phyloP scores from a whole-genome alignment of 352 stramenopile genomes.

The Phytophthora lateralis region DNA sequence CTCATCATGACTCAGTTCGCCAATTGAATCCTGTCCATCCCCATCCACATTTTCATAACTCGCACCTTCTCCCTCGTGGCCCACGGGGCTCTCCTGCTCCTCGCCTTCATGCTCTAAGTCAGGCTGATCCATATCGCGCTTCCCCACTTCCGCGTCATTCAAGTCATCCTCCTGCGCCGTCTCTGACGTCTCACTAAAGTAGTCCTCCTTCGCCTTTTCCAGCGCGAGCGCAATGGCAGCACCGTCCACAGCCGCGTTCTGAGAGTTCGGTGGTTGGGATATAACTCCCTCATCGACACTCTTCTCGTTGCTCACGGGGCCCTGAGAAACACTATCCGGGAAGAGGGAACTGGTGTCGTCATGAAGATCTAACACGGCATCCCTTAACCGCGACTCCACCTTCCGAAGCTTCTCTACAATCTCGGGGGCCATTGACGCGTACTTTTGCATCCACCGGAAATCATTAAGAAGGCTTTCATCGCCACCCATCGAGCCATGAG shows the following conservation, averaged over 20 bases:
- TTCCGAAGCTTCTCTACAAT: slow-evolving; percentile 51
- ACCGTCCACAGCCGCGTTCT: slow-evolving; percentile 36
- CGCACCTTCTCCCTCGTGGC: slow-evolving; percentile 38
- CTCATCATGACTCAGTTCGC: slow-evolving; percentile 36
- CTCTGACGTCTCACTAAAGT: slow-evolving; percentile 41
- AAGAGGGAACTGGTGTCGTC: slow-evolving; percentile 22
- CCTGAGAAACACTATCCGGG: slow-evolving; percentile 13
- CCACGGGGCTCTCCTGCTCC: slow-evolving; percentile 22
- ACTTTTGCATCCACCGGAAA: slow-evolving; percentile 55
- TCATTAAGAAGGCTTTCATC: slow-evolving; percentile 32
- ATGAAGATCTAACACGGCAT: slow-evolving; percentile 38
- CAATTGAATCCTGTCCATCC: slow-evolving; percentile 34
- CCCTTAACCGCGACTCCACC: slow-evolving; percentile 49
- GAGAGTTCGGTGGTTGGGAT: slow-evolving; percentile 24
- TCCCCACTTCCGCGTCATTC: slow-evolving; percentile 27
- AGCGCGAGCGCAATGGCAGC: slow-evolving; percentile 33
- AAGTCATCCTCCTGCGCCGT: slow-evolving; percentile 19
- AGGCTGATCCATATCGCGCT: slow-evolving; percentile 32
- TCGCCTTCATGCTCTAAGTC: slow-evolving; percentile 31
- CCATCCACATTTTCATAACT: slow-evolving; percentile 30
- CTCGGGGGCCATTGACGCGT: slow-evolving; percentile 50
- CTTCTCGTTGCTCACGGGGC: slow-evolving; percentile 3
- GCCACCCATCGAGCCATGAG: slow-evolving; percentile 29
- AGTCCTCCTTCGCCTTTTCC: slow-evolving; percentile 38
- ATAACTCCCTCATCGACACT: slow-evolving; percentile 7